Conservation (phyloP, 768 basidiomycete species). For the Serpula lacrymans region DNA sequence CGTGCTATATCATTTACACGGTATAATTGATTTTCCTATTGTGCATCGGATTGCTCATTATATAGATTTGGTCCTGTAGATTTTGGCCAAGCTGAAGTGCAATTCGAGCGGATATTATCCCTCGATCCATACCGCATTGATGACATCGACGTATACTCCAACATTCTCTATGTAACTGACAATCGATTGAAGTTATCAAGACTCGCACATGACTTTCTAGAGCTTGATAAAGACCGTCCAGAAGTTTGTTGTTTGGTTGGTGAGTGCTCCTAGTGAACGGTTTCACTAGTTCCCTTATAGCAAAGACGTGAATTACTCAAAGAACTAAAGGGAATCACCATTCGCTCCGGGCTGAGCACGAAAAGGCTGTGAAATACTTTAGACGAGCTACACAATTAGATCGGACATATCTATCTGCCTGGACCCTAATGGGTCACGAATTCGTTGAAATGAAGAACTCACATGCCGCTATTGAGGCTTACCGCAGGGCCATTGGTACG, state of each 20-base stretch:
- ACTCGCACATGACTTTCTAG: slow-evolving; percentile 87
- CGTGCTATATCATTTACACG: slow-evolving; percentile 86
- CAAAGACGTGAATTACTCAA: neutral
- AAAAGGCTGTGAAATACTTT: slow-evolving; percentile 95
- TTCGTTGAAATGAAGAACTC: slow-evolving; percentile 99
- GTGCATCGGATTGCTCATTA: slow-evolving; percentile 2
- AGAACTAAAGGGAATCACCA: slow-evolving; percentile 87
- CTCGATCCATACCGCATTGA: slow-evolving; percentile 89
- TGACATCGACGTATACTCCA: slow-evolving; percentile 93
- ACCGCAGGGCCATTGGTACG: slow-evolving; percentile 91
- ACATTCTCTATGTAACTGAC: slow-evolving; percentile 94
- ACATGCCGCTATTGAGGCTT: slow-evolving; percentile 97
- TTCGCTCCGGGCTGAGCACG: slow-evolving; percentile 89
- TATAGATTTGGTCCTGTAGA: slow-evolving; percentile 46
- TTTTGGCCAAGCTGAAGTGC: slow-evolving; percentile 77
- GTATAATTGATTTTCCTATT: slow-evolving; percentile 39
- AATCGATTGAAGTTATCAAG: slow-evolving; percentile 84
- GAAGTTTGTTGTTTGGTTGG: slow-evolving; percentile 97
- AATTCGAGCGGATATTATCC: slow-evolving; percentile 80
- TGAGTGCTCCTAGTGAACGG: slow-evolving; percentile 35
- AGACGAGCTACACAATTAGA: slow-evolving; percentile 93
- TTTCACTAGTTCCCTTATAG: neutral
- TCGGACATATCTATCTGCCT: slow-evolving; percentile 91
- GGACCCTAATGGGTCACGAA: slow-evolving; percentile 99
- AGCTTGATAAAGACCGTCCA: slow-evolving; percentile 88